Evolutionary conservation across 257 asterid genomes (phyloP).

Genomic region (Cynanchum wilfordii): DNA sequence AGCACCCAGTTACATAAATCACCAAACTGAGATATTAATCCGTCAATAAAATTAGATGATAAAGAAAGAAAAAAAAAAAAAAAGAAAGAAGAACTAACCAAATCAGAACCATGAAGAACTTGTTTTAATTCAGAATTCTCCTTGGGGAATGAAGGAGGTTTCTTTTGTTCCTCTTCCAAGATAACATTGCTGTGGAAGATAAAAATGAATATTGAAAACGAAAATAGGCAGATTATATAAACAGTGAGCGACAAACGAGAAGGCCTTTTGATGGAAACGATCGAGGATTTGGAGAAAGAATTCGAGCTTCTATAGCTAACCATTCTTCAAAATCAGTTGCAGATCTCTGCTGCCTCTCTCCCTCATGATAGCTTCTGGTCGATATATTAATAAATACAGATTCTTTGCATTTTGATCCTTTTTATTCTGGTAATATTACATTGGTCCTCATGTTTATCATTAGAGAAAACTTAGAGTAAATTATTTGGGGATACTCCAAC

Average conservation of each 20-base stretch:
- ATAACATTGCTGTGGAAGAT: slow-evolving; percentile 51
- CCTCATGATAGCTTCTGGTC: not conserved
- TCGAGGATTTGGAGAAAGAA: slow-evolving; percentile 27
- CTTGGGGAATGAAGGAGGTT: slow-evolving; percentile 24
- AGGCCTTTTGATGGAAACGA: slow-evolving; percentile 29
- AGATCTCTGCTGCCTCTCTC: not conserved
- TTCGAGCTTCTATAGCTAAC: slow-evolving; percentile 32
- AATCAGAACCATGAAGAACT: slow-evolving; percentile 23
- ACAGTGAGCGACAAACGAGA: slow-evolving; percentile 42
- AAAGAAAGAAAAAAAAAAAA: not conserved
- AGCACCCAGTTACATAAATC: slow-evolving; percentile 1
- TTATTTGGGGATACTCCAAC: no score
- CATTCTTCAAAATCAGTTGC: slow-evolving; percentile 22
- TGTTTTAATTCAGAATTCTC: slow-evolving; percentile 30
- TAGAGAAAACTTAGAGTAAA: no score
- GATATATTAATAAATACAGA: no score
- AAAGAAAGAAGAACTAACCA: not conserved
- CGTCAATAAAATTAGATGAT: not conserved
- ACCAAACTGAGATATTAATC: not conserved
- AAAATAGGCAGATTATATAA: slow-evolving; percentile 47
- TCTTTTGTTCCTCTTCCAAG: slow-evolving; percentile 40
- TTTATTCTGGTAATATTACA: no score
- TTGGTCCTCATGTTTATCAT: no score
- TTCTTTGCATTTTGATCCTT: no score
- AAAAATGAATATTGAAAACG: slow-evolving; percentile 61